Evolutionary conservation across 2,329 filamentous ascomycete species (phyloP).

Genomic region (Venturia aucupariae): DNA sequence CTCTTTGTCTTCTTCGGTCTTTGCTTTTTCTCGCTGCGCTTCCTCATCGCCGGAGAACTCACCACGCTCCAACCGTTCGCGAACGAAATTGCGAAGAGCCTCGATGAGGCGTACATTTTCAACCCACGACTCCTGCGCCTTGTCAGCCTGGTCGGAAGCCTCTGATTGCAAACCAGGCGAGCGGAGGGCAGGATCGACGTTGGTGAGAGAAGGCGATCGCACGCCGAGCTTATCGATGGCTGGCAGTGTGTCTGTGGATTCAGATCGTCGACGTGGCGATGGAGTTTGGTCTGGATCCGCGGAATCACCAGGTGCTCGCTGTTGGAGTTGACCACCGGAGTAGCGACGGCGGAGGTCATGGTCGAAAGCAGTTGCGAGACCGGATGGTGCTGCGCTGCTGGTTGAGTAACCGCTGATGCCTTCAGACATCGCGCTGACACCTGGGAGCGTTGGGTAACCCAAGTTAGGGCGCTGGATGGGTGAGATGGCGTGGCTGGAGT

Average conservation of each 20-base stretch:
- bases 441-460: slow-evolving; percentile 67
- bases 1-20: slow-evolving; percentile 18
- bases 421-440: slow-evolving; percentile 57
- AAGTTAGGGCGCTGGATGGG: slow-evolving; percentile 52
- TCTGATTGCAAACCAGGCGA: slow-evolving; percentile 31
- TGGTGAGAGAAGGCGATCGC: slow-evolving; percentile 26
- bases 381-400: slow-evolving; percentile 52
- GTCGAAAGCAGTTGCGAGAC: slow-evolving; percentile 56
- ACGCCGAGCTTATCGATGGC: slow-evolving; percentile 22
- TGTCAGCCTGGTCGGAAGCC: slow-evolving; percentile 22
- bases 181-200: slow-evolving; percentile 29
- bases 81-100: slow-evolving; percentile 48
- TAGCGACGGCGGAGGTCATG: slow-evolving; percentile 52
- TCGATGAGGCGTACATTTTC: slow-evolving; percentile 57
- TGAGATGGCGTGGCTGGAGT: slow-evolving; percentile 52
- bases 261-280: slow-evolving; percentile 23
- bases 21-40: slow-evolving; percentile 18
- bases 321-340: slow-evolving; percentile 51
- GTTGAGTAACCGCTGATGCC: slow-evolving; percentile 51
- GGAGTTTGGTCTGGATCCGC: slow-evolving; percentile 32
- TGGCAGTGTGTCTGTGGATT: background rate
- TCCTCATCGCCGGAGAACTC: slow-evolving; percentile 38
- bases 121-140: slow-evolving; percentile 47
- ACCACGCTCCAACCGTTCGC: slow-evolving; percentile 43
- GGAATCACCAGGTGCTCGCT: slow-evolving; percentile 28